These are phyloP conservation scores for Podila epicladia DNA, from an alignment of 192 early-diverging fungal species.

Conservation along the genomic window DNA sequence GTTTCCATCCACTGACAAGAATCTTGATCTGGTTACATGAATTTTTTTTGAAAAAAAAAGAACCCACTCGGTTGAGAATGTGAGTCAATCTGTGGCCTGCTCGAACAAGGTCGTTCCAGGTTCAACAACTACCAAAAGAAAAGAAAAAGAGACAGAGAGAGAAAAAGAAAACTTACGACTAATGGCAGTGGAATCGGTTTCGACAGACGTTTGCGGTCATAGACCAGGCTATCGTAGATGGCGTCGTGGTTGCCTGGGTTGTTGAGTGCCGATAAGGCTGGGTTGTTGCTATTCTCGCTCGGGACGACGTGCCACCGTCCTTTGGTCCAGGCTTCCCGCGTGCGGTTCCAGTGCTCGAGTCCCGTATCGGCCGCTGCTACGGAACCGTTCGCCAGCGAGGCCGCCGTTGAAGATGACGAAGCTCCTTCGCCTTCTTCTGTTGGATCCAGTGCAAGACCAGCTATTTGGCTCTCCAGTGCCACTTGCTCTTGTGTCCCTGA, in stretches of 20 bases:
- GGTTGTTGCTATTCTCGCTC: constrained; percentile 43
- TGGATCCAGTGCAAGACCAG: too few relatives aligned
- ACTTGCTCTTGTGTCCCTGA: too few relatives aligned
- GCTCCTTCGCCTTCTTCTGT: too few relatives aligned
- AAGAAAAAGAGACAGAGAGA: constrained; percentile 1
- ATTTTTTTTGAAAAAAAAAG: not conserved
- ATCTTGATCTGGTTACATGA: constrained; percentile 55
- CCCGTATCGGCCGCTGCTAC: constrained; percentile 24
- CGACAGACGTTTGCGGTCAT: constrained; percentile 51
- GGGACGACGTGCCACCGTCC: constrained; percentile 27
- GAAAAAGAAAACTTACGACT: constrained; percentile 51
- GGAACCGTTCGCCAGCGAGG: not conserved
- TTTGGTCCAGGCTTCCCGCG: constrained; percentile 58
- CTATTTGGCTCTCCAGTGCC: too few relatives aligned
- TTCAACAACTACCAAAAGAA: not conserved
- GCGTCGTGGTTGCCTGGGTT: constrained; percentile 42
- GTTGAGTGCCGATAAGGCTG: constrained; percentile 29
- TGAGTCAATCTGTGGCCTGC: too few relatives aligned
- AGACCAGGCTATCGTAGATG: constrained; percentile 58
- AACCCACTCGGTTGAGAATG: too few relatives aligned
- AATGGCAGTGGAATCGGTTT: constrained; percentile 58
- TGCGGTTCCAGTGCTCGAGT: constrained; percentile 58
- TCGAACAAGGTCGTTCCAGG: too few relatives aligned
- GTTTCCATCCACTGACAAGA: constrained; percentile 64
- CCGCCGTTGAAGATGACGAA: not conserved